Conservation (phyloP, 148 eudicot species). For the Diospyros kaki region DNA sequence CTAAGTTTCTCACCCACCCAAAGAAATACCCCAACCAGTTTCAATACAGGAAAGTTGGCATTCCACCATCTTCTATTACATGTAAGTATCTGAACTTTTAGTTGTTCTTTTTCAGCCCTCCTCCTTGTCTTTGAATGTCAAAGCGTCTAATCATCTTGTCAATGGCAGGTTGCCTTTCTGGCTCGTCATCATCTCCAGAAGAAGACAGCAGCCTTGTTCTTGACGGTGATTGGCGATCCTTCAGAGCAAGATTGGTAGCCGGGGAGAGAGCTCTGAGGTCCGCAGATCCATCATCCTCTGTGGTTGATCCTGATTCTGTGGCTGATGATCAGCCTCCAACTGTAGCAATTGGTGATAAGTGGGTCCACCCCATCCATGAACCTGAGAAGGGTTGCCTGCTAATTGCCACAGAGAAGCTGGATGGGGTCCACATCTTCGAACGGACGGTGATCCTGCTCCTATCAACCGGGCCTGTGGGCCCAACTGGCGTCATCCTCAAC, state of each 20-base stretch:
- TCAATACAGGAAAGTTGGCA: constrained; percentile 23
- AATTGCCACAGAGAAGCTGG: constrained; percentile 81
- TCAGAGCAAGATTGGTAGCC: constrained; percentile 75
- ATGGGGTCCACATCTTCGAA: constrained; percentile 94
- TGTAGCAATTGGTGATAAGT: constrained; percentile 37
- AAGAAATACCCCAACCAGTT: constrained; percentile 20
- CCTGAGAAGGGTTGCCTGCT: constrained; percentile 89
- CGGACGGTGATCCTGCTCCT: constrained; percentile 74
- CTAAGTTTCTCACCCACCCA: constrained; percentile 25
- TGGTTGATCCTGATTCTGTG: constrained; percentile 15
- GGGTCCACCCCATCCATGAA: constrained; percentile 76
- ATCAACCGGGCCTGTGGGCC: constrained; percentile 70
- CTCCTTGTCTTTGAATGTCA: neutral
- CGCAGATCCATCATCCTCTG: constrained; percentile 14
- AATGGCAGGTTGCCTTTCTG: constrained; percentile 39
- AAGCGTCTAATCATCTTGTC: neutral
- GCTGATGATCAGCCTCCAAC: constrained; percentile 23
- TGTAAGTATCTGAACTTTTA: constrained; percentile 37
- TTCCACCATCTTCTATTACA: constrained; percentile 27
- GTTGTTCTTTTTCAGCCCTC: neutral
- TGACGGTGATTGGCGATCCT: constrained; percentile 75
- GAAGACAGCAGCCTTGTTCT: constrained; percentile 35
- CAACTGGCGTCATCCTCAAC: constrained; percentile 77
- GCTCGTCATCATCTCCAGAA: constrained; percentile 46
- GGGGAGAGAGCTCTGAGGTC: constrained; percentile 35